phyloP scores from a whole-genome alignment of 345 rosid genomes.

The Toxicodendron radicans region DNA sequence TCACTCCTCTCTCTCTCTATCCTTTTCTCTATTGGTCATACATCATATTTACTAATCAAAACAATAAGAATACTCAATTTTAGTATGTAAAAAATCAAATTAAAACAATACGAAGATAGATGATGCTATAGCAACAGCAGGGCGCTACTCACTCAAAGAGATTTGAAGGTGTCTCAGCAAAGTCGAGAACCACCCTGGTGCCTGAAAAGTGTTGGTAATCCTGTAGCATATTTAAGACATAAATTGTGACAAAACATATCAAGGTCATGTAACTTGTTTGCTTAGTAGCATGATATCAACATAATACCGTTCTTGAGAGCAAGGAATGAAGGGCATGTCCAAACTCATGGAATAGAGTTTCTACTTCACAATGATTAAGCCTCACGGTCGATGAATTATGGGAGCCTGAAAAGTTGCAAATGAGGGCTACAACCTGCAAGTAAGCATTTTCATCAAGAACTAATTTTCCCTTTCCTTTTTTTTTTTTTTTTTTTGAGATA shows the following conservation, averaged over 20 bases:
- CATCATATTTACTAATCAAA: background rate
- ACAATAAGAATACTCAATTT: background rate
- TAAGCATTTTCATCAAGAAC: background rate
- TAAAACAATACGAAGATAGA: background rate
- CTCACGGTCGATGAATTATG: slow-evolving; percentile 53
- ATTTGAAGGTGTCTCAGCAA: slow-evolving; percentile 94
- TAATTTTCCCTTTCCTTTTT: background rate
- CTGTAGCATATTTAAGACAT: slow-evolving; percentile 42
- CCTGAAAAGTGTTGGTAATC: slow-evolving; percentile 96
- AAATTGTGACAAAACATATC: background rate
- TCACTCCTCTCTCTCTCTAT: background rate
- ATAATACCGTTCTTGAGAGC: slow-evolving; percentile 84
- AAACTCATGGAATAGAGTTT: slow-evolving; percentile 94
- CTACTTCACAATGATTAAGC: slow-evolving; percentile 88
- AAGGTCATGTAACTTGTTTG: background rate
- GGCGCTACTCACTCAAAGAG: slow-evolving; percentile 85
- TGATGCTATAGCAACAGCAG: slow-evolving; percentile 6
- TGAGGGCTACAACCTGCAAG: slow-evolving; percentile 83
- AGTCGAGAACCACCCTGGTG: slow-evolving; percentile 88
- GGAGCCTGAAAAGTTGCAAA: slow-evolving; percentile 76
- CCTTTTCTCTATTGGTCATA: background rate
- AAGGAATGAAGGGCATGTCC: slow-evolving; percentile 96
- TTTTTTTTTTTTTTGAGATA: too few relatives aligned
- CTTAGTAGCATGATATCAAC: slow-evolving; percentile 11
- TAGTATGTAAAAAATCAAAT: background rate